Evolutionary conservation across 352 stramenopile species (phyloP).

Genomic region (Thraustochytrium striatum): DNA sequence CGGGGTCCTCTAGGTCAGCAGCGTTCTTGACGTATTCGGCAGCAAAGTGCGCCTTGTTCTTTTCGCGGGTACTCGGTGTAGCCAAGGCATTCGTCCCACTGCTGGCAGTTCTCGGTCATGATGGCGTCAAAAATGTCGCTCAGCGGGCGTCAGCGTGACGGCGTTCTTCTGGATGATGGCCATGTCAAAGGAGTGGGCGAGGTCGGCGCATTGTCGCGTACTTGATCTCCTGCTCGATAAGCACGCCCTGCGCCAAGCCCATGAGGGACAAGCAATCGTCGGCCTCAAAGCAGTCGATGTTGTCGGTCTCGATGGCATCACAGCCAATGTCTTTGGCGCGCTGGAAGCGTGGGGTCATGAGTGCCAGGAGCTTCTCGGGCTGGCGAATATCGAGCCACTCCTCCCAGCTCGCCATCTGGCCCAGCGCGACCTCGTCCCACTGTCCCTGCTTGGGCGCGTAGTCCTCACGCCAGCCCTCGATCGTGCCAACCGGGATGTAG

Average conservation of each 20-base stretch:
- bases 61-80: neutral
- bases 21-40: too few species aligned
- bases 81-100: slow-evolving; percentile 14
- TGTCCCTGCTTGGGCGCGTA: slow-evolving; percentile 9
- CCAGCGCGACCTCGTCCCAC: neutral
- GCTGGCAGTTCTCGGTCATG: slow-evolving; percentile 30
- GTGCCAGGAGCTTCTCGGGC: neutral
- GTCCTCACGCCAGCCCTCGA: slow-evolving; percentile 31
- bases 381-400: slow-evolving; percentile 16
- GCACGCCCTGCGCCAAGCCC: neutral
- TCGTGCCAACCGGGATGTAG: slow-evolving; percentile 28
- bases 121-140: neutral
- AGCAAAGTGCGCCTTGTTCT: neutral
- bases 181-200: neutral
- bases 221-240: neutral
- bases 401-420: neutral
- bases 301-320: slow-evolving; percentile 33
- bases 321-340: neutral
- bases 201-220: slow-evolving; percentile 23
- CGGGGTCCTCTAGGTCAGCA: too few species aligned
- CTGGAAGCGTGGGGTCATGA: neutral
- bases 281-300: slow-evolving; percentile 21
- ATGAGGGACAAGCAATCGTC: slow-evolving; percentile 18
- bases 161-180: slow-evolving; percentile 25
- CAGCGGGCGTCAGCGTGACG: neutral